Base-by-base conservation (phyloP, 2,329 filamentous ascomycete genomes). In the Pseudogymnoascus sp. region DNA sequence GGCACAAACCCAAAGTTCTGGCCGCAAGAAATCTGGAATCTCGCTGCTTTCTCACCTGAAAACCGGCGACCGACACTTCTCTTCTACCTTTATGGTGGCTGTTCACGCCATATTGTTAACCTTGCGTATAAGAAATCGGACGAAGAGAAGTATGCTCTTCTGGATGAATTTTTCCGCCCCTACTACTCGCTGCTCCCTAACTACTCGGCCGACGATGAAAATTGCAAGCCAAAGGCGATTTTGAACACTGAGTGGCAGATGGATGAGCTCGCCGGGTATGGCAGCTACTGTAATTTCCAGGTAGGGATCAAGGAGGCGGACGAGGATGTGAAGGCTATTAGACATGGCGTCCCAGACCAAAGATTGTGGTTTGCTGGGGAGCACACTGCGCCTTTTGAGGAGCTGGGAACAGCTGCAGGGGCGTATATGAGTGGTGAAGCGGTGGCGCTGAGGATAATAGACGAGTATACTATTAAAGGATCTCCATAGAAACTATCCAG, bases 371-470 rank as follows among this genome's bases (percentile, higher is more conserved):
- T 90, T 71, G 87, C 87, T 0, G 87, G 87, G 0, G 87, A 90
- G 72, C 87, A 90, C 75, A 96, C 91, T 21, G 87, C 90, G 61
- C 92, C 92, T 4, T 96, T 96, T 76, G 86, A 95, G 29, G 92
- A 89, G 9, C 74, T 97, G 64, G 93, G 92, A 0, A 97, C 92
- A 4, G 89, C 87, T 10, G 95, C 91, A 0, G 93, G 93, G 0
- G 93, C 93, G 9, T 97, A 91, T 73, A 96, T 90, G 90, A 91
- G 89, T 72, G 92, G 92, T 1, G 90, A 96, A 76, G 82, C 81
- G 18, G 89, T 92, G 35, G 92, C 82, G 1, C 81, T 78, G 72
- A 82, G 86, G 70, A 83, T 92, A 63, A 76, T 78, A 0, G 78
- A 80, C 69, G 78, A 74, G 6, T 87, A 87, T 71, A 80, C 76